Base-by-base conservation (phyloP, 306 rosid species). In the Malus sieversii region DNA sequence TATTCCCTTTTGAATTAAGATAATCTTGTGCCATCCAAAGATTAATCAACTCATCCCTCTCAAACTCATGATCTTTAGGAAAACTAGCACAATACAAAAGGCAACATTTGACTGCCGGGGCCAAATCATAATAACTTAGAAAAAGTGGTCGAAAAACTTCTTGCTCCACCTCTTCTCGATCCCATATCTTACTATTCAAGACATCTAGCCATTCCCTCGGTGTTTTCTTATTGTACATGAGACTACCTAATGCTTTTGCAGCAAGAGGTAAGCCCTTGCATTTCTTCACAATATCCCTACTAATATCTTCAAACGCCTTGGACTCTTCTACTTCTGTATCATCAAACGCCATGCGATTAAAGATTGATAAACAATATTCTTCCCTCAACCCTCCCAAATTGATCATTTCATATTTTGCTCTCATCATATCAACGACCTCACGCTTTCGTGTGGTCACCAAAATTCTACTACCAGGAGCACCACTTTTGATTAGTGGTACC, bases 181-280 rank as follows among this genome's bases (percentile, higher is more conserved):
- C 7, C 75, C 80, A 77, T 10, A 76, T 20, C 5, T 68, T 51
- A 44, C 68, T 77, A 2, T 46, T 33, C 74, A 77, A 68, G 10
- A 77, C 70, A 22, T 30, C 38, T 3, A 8, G 6, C 75, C 80
- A 69, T n/a, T 66, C 40, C 10, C 15, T 18, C 15, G 4, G 32
- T 1, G 57, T 69, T 45, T 8, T 20, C 62, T 57, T 45, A 4
- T 68, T 40, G 4, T 5, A 61, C 75, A 77, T 23, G 0, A 68
- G 61, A 18, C 80, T 59, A 40, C 75, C 80, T 29, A 69, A 45
- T 1, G 69, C 23, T 1, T 45, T 45, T 6, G 75, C 80, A 48
- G 8, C 20, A 0, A 51, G 20, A 51, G 20, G 20, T 6, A 51
- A 16, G 4, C 55, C 55, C 7, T 78, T 38, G 12, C 58, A 78